Base-by-base conservation (phyloP, 2,329 filamentous ascomycete species). In the Microdochium bolleyi region DNA sequence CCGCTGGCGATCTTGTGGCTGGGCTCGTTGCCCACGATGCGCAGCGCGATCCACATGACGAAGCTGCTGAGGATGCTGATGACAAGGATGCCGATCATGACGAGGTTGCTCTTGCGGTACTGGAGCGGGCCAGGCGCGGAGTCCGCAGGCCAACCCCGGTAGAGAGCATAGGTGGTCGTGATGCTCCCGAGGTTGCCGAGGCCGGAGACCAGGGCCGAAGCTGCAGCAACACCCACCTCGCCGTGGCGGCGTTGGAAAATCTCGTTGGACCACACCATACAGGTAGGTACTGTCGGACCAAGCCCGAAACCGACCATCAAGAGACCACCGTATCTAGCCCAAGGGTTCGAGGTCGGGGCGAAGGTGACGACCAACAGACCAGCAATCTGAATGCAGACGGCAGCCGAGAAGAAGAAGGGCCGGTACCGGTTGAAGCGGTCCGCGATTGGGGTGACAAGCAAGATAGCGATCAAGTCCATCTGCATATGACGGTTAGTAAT, bases 201-300 rank as follows among this genome's bases (percentile, higher is more conserved):
- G 1, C 91, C 91, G 0, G 89, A 94, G 1, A 96, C 91, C 11
- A 96, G 76, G 2, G 91, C 91, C 1, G 87, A 84, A 0, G 91
- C 90, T 14, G 91, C 87, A 3, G 91, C 91, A 7, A 96, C 90
- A 52, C 91, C 91, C 22, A 96, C 89, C 69, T 96, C 91, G 49
- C 91, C 89, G 64, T 96, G 91, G 13, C 91, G 86, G 30, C 81
- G 80, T 71, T 95, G 90, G 74, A 96, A 96, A 63, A 95, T 87
- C 70, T 95, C 88, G 57, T 84, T 89, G 30, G 88, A 90, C 91
- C 91, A 95, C 34, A 90, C 87, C 91, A 96, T 96, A 67, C 88
- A 92, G 63, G 92, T 92, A 11, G 91, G 91, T 1, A 95, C 90
- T 0, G 91, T 95, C 3, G 91, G 91, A 1, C 91, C 91, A 2